Evolutionary conservation across 768 basidiomycete genomes (phyloP), one percentile per base, ranked within the genome.

Genomic region (Agaricus subrufescens): DNA sequence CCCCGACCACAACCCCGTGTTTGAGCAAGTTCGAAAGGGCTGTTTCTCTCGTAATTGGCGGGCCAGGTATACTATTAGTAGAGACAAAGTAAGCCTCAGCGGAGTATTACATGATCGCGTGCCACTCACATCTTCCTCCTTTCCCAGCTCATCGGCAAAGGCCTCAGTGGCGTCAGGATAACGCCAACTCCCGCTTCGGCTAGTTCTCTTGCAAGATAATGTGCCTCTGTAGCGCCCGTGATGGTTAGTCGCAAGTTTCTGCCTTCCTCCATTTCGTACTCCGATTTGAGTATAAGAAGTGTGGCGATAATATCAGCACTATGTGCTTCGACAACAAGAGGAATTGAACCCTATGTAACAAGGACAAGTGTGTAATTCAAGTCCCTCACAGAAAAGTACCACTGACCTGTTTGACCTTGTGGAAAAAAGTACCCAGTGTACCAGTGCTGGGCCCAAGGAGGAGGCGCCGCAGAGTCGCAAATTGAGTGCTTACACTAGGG

Each of bases 271-370:
- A 66, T 57, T 62, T 88, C 85, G 1, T 86, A 72, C 62, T 89
- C 82, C 51, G 71, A 71, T 69, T 89, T 90, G 54, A 96, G 74
- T 26, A 77, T 67, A 44, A 95, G 74, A 34, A 95, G 69, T 0
- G 87, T 83, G 1, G 88, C 90, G 59, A 95, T 94, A 50, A 89
- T 74, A 67, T 95, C 94, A 3, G 90, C 92, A 62, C 77, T 91
- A 60, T 87, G 74, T 2, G 82, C 84, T 52, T 86, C 82, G 7
- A 93, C 73, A 10, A 96, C 87, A 4, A 97, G 73, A 3, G 90
- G 86, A 23, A 94, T 75, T 37, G 75, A 63, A 4, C 91, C 89
- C 84, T 88, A 58, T 29, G 34, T 11, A 37, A 27, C 15, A 7
- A 3, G 34, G 19, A 15, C 57, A 2, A 52, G 50, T 4, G 52